Conservation (phyloP, 2,329 filamentous ascomycete genomes). For the Hortaea werneckii region DNA sequence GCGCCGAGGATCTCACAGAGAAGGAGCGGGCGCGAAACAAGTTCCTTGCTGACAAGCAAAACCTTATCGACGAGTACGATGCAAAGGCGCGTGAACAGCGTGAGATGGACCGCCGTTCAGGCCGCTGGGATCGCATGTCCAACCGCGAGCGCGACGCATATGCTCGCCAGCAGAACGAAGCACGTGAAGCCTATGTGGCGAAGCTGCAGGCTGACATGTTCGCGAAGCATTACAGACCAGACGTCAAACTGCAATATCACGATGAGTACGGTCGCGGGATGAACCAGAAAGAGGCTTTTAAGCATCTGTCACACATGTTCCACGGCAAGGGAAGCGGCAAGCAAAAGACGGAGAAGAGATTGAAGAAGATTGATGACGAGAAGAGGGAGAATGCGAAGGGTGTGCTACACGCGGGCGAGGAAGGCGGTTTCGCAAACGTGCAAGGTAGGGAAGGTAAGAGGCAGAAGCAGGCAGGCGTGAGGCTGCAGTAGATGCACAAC, state of each 20-base stretch:
- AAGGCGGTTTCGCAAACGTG: constrained; percentile 49
- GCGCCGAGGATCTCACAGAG: constrained; percentile 37
- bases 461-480: constrained; percentile 52
- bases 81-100: constrained; percentile 68
- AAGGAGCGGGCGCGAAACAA: constrained; percentile 57
- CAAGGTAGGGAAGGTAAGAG: constrained; percentile 48
- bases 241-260: constrained; percentile 79
- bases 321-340: constrained; percentile 97
- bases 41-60: constrained; percentile 70
- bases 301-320: constrained; percentile 93
- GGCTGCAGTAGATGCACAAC: constrained; percentile 38
- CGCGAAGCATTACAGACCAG: constrained; percentile 78
- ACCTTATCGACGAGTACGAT: constrained; percentile 69
- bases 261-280: constrained; percentile 80
- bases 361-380: constrained; percentile 96
- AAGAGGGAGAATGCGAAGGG: constrained; percentile 55
- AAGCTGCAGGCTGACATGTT: constrained; percentile 77
- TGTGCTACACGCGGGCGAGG: constrained; percentile 34
- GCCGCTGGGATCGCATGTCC: constrained; percentile 78
- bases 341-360: constrained; percentile 92
- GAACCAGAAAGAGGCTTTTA: constrained; percentile 94
- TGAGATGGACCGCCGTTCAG: constrained; percentile 75
- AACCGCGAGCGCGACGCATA: constrained; percentile 85
- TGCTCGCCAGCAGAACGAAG: constrained; percentile 76
- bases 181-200: constrained; percentile 76